Evolutionary conservation across 2,329 filamentous ascomycete species (phyloP).

Genomic region (Fusarium sp.): DNA sequence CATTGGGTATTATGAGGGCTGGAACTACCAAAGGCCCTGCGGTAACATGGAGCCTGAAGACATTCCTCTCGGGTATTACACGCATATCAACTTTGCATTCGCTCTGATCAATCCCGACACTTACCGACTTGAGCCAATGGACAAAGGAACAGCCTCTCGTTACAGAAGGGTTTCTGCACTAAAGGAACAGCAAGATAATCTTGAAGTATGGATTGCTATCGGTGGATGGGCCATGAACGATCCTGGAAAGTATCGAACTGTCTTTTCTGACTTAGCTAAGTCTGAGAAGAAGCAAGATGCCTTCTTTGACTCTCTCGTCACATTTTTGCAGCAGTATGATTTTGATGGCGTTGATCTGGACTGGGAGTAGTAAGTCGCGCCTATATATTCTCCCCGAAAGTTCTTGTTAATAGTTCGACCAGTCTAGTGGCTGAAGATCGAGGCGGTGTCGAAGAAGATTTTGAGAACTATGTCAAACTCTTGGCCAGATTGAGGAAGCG

Average conservation of each 20-base stretch:
- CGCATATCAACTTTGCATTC: constrained; percentile 52
- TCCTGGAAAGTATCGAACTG: background rate
- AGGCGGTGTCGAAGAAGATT: background rate
- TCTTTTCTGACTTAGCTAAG: fast-evolving
- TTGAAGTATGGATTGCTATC: constrained; percentile 46
- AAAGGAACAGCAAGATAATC: constrained; percentile 37
- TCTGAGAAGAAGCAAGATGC: background rate
- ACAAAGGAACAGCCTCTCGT: background rate
- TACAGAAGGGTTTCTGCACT: background rate
- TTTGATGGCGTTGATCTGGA: background rate
- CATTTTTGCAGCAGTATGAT: fast-evolving
- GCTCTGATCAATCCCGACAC: constrained; percentile 46
- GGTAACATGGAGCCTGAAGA: constrained; percentile 40
- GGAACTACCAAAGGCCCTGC: constrained; percentile 36
- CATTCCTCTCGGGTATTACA: constrained; percentile 40
- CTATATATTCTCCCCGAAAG: too few species aligned
- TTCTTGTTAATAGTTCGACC: too few species aligned
- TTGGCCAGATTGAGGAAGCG: background rate
- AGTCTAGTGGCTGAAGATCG: background rate
- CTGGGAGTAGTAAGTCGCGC: constrained; percentile 1
- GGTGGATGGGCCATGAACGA: constrained; percentile 11
- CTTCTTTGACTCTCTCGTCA: background rate
- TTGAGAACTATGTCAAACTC: background rate
- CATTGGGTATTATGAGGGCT: constrained; percentile 49
- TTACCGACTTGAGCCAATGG: constrained; percentile 32